phyloP scores from a whole-genome alignment of 768 basidiomycete genomes.

The Tricholoma hemisulphureum region DNA sequence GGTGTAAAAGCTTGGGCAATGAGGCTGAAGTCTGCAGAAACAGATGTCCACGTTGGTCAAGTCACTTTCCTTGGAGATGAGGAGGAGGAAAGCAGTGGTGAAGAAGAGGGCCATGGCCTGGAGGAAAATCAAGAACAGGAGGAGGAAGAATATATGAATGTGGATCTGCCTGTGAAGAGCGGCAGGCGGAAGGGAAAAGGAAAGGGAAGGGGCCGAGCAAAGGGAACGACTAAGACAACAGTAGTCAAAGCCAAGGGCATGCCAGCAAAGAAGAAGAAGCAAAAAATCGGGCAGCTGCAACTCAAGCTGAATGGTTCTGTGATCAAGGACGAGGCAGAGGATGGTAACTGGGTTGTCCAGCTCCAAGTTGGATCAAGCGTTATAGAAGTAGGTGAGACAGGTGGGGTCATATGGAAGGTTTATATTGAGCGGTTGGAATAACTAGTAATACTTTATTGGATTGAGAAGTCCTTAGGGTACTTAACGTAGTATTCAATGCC shows the following conservation, averaged over 20 bases:
- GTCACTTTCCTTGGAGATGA: constrained; percentile 55
- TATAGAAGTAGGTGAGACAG: constrained; percentile 72
- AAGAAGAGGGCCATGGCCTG: constrained; percentile 45
- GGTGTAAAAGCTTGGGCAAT: constrained; percentile 77
- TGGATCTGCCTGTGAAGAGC: constrained; percentile 41
- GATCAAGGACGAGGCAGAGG: constrained; percentile 42
- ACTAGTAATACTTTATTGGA: not conserved
- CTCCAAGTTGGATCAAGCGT: constrained; percentile 58
- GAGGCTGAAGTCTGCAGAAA: constrained; percentile 57
- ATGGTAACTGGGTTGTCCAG: constrained; percentile 61
- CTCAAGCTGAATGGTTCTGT: constrained; percentile 61
- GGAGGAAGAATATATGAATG: constrained; percentile 46
- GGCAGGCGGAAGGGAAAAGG: constrained; percentile 42
- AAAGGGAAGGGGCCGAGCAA: constrained; percentile 37
- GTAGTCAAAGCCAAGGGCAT: constrained; percentile 27
- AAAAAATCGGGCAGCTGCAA: constrained; percentile 56
- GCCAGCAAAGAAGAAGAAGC: constrained; percentile 41
- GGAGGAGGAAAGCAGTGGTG: constrained; percentile 58
- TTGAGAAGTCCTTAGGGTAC: too few species aligned
- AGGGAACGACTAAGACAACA: constrained; percentile 20
- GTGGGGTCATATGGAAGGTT: constrained; percentile 68
- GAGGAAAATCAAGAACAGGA: constrained; percentile 42
- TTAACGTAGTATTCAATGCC: too few species aligned
- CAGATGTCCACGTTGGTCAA: constrained; percentile 50
- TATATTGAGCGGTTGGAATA: constrained; percentile 50